These are phyloP conservation scores for Boletellus sp. DNA, from an alignment of 768 basidiomycete species.

Conservation along the genomic window DNA sequence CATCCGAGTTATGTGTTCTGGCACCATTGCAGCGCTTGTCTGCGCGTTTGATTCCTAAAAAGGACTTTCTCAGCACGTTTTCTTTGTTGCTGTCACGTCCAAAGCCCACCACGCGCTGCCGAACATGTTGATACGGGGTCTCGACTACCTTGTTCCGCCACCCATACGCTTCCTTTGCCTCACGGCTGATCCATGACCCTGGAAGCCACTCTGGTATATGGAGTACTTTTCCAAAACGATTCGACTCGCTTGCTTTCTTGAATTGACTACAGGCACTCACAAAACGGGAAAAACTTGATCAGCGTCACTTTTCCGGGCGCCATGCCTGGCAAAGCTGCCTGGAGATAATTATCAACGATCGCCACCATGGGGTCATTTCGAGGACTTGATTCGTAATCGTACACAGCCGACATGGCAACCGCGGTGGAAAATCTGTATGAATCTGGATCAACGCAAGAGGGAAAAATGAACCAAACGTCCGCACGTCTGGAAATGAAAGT, in stretches of 20 bases:
- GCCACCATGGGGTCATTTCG: slow-evolving; percentile 8
- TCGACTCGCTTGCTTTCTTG: too few relatives aligned
- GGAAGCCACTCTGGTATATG: slow-evolving; percentile 35
- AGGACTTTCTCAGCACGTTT: background rate
- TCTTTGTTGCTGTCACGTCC: background rate
- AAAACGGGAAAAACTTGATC: slow-evolving; percentile 11
- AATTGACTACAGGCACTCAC: background rate
- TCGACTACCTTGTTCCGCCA: slow-evolving; percentile 5
- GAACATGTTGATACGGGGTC: slow-evolving; percentile 24
- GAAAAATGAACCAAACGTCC: background rate
- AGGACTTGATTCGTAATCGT: slow-evolving; percentile 14
- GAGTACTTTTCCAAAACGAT: background rate
- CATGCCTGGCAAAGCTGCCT: background rate
- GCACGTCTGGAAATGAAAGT: slow-evolving; percentile 3
- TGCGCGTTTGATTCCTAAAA: background rate
- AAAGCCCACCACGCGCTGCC: slow-evolving; percentile 25
- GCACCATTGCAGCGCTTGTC: background rate
- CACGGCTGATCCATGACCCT: slow-evolving; percentile 36
- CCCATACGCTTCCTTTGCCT: too few relatives aligned
- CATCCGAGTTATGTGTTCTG: too few relatives aligned
- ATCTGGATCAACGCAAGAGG: too few relatives aligned
- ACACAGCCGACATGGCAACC: slow-evolving; percentile 20
- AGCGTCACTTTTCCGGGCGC: slow-evolving; percentile 2
- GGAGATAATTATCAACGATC: background rate
- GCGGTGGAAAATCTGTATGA: slow-evolving; percentile 27